A percentile compares a stretch with the other conserved stretches of the same genome.
Evolutionary conservation across 306 rosid genomes (phyloP).

Genomic region (Chamaecrista fasciculata): DNA sequence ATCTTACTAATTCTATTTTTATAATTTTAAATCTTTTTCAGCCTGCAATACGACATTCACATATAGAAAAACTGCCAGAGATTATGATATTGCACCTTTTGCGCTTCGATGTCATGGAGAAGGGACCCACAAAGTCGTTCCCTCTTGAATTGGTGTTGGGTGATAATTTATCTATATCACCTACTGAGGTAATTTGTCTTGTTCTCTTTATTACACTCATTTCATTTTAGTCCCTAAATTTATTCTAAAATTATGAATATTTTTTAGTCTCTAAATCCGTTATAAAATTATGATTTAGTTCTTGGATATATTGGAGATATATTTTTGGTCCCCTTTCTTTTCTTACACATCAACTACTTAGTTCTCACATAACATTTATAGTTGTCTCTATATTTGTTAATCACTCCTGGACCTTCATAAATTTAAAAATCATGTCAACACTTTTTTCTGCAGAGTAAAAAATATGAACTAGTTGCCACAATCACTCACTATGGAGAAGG

Average conservation of each 20-base stretch:
- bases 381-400: too few species aligned
- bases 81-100: slow-evolving; percentile 83
- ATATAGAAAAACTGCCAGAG: slow-evolving; percentile 74
- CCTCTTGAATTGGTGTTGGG: slow-evolving; percentile 71
- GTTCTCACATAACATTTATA: too few species aligned
- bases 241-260: too few species aligned
- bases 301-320: too few species aligned
- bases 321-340: too few species aligned
- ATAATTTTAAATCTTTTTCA: slow-evolving; percentile 34
- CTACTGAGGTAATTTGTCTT: slow-evolving; percentile 52
- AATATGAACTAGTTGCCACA: slow-evolving; percentile 83
- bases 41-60: slow-evolving; percentile 70
- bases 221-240: background rate
- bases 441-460: slow-evolving; percentile 63
- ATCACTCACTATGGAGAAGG: slow-evolving; percentile 93
- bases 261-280: too few species aligned
- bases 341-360: too few species aligned
- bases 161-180: slow-evolving; percentile 65
- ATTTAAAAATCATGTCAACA: too few species aligned
- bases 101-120: slow-evolving; percentile 90
- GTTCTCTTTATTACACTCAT: background rate
- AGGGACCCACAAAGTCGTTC: slow-evolving; percentile 89
- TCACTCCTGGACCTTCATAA: too few species aligned
- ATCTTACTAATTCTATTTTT: background rate
- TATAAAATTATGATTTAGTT: too few species aligned